phyloP scores from a whole-genome alignment of 768 basidiomycete genomes.

The Russula dissimulans region DNA sequence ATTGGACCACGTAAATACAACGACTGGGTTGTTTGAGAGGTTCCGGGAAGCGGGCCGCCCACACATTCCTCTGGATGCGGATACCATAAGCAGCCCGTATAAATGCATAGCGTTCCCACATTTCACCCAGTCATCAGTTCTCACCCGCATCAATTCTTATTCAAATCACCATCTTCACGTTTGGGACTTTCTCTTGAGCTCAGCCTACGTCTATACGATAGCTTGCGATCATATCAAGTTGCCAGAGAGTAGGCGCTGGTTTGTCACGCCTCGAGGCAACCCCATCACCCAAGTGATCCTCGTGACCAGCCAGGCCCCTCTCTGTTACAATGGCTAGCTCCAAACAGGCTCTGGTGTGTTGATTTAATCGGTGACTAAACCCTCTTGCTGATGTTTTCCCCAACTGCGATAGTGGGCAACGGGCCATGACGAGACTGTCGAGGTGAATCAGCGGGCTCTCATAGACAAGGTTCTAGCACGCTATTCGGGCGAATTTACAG shows the following conservation, averaged over 20 bases:
- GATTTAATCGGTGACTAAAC: background rate
- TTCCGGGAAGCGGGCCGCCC: background rate
- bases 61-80: background rate
- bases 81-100: too few relatives aligned
- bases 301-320: too few relatives aligned
- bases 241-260: background rate
- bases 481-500: conserved; percentile 91
- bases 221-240: background rate
- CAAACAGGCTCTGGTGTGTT: conserved; percentile 10
- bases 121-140: background rate
- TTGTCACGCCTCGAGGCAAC: background rate
- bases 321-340: conserved; percentile 4
- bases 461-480: conserved; percentile 95
- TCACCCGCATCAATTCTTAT: background rate
- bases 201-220: background rate
- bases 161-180: background rate
- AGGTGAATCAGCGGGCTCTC: conserved; percentile 92
- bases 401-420: conserved; percentile 33
- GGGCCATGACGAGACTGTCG: conserved; percentile 75
- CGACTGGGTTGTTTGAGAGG: background rate
- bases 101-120: too few relatives aligned
- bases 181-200: too few relatives aligned
- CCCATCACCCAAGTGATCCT: background rate
- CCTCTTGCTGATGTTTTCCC: background rate
- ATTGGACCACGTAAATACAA: too few relatives aligned